phyloP scores from a whole-genome alignment of 805 yeast genomes.

The Suhomyces prunicola region DNA sequence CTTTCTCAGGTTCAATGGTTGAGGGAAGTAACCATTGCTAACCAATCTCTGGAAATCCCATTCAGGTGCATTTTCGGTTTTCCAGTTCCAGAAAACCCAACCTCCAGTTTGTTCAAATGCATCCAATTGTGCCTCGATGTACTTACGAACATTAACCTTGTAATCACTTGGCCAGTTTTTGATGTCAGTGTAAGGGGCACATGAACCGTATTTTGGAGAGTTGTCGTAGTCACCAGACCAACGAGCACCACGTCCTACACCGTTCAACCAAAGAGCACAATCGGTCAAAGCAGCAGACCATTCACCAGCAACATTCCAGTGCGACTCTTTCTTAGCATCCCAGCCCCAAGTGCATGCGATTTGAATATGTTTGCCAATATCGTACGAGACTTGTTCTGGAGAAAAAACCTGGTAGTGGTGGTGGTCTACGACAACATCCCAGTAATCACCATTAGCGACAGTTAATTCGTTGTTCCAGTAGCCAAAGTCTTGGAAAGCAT shows the following conservation, averaged over 20 bases:
- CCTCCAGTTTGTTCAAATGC: slow-evolving; percentile 71
- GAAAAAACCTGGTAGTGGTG: slow-evolving; percentile 89
- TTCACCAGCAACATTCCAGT: slow-evolving; percentile 74
- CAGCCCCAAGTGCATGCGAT: slow-evolving; percentile 32
- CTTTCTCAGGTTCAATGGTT: slow-evolving; percentile 66
- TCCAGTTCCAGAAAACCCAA: slow-evolving; percentile 94
- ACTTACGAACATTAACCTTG: slow-evolving; percentile 58
- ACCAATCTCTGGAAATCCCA: slow-evolving; percentile 77
- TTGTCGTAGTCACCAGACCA: slow-evolving; percentile 66
- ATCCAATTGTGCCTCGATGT: slow-evolving; percentile 87
- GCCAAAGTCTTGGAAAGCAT: slow-evolving; percentile 64
- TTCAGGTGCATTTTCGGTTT: slow-evolving; percentile 77
- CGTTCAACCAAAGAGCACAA: slow-evolving; percentile 86
- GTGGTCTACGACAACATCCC: slow-evolving; percentile 79
- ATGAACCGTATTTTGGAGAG: slow-evolving; percentile 54
- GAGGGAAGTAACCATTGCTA: slow-evolving; percentile 67
- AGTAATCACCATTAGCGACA: slow-evolving; percentile 28
- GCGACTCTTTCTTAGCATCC: slow-evolving; percentile 45
- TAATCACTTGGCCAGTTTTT: slow-evolving; percentile 58
- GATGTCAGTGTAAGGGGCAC: slow-evolving; percentile 38
- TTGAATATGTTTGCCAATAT: slow-evolving; percentile 59
- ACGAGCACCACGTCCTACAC: slow-evolving; percentile 73
- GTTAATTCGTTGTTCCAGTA: slow-evolving; percentile 58
- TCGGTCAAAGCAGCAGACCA: slow-evolving; percentile 86
- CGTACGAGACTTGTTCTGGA: slow-evolving; percentile 53